Evolutionary conservation across 139 green algal species (phyloP).

Genomic region (Chara braunii): DNA sequence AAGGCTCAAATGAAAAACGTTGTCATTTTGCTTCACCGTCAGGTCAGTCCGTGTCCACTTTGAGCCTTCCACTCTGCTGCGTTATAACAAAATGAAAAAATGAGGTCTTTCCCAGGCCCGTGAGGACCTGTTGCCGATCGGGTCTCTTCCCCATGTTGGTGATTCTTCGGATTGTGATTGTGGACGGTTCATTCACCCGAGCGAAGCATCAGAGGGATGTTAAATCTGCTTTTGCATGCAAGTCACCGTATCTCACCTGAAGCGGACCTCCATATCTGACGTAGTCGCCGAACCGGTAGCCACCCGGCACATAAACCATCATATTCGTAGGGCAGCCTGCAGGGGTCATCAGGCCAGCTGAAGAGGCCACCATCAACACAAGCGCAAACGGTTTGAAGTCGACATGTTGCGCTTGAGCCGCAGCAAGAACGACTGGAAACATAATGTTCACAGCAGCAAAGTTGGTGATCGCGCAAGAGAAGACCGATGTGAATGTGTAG

Average conservation of each 20-base stretch:
- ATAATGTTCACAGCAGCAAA: constrained; percentile 58
- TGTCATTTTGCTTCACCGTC: too few species aligned
- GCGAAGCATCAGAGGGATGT: neutral
- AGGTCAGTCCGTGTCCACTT: too few species aligned
- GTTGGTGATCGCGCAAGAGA: constrained; percentile 56
- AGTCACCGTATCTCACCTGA: constrained; percentile 8
- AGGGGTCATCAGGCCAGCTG: constrained; percentile 17
- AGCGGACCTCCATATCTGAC: constrained; percentile 15
- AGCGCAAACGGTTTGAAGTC: constrained; percentile 14
- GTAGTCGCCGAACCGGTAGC: constrained; percentile 24
- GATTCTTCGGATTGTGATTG: neutral
- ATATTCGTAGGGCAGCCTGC: constrained; percentile 20
- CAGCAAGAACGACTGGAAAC: constrained; percentile 39
- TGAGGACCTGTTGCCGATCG: too few species aligned
- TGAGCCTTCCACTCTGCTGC: too few species aligned
- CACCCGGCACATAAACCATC: constrained; percentile 21
- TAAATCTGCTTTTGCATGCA: neutral
- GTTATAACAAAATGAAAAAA: too few species aligned
- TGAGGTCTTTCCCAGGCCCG: too few species aligned
- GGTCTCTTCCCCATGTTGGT: too few species aligned
- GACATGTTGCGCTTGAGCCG: constrained; percentile 1
- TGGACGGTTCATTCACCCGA: neutral
- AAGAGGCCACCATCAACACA: constrained; percentile 24
- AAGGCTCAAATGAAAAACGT: too few species aligned
- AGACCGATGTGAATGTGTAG: constrained; percentile 51